Conservation (phyloP, 306 rosid species). For the Casuarina glauca region DNA sequence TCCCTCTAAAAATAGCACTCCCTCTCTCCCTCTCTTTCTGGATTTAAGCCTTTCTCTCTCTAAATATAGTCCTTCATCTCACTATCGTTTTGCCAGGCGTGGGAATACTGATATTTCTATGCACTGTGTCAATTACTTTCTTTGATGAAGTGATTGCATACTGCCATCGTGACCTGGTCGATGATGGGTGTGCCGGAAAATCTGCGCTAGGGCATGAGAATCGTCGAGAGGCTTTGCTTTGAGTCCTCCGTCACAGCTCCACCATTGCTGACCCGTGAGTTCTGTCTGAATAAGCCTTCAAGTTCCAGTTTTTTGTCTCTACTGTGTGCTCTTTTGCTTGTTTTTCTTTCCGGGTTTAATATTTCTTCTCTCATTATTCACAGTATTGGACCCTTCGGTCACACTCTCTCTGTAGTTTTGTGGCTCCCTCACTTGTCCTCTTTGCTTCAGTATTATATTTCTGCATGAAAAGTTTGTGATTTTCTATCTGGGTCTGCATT, state of each 20-base stretch:
- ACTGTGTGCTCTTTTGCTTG: constrained; percentile 24
- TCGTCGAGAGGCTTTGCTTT: constrained; percentile 42
- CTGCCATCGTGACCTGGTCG: constrained; percentile 35
- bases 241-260: constrained; percentile 56
- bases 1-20: constrained; percentile 12
- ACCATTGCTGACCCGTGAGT: constrained; percentile 75
- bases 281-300: constrained; percentile 13
- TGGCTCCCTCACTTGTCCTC: constrained; percentile 20
- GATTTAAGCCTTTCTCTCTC: constrained; percentile 3
- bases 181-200: constrained; percentile 46
- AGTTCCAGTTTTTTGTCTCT: constrained; percentile 24
- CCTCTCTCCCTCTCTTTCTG: constrained; percentile 2
- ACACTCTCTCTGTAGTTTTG: constrained; percentile 12
- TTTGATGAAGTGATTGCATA: constrained; percentile 31
- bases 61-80: constrained; percentile 15
- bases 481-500: constrained; percentile 23
- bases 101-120: constrained; percentile 19
- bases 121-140: constrained; percentile 30
- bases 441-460: constrained; percentile 20
- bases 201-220: constrained; percentile 79
- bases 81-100: constrained; percentile 4
- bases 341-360: constrained; percentile 27
- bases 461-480: constrained; percentile 13
- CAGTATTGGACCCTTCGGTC: constrained; percentile 33
- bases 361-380: constrained; percentile 21